Conservation (phyloP, 306 rosid genomes). For the peach (Prunus persica) region DNA sequence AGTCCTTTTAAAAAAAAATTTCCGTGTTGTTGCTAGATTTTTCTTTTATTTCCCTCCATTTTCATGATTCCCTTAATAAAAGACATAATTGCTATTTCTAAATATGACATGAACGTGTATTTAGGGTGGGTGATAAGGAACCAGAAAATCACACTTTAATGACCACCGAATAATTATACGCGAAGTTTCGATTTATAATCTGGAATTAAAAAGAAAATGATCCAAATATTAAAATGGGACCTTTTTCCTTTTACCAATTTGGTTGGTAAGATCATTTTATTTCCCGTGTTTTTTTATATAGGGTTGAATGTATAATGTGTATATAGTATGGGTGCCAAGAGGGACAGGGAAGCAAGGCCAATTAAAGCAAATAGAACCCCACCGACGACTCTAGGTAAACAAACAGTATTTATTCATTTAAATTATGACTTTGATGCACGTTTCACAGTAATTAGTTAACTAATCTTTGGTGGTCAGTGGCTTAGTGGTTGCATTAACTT, state of each 20-base stretch:
- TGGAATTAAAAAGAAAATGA: not conserved
- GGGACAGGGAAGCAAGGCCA: not conserved
- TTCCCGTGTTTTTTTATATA: not conserved
- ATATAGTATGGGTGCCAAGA: not conserved
- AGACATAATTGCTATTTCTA: not conserved
- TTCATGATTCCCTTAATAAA: not conserved
- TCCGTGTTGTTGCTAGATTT: not conserved
- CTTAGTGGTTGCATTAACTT: conserved; percentile 29
- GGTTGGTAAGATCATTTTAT: not conserved
- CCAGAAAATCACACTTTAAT: not conserved
- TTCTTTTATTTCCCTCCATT: no score
- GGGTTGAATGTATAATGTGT: not conserved
- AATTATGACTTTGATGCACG: conserved; percentile 3
- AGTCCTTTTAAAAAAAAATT: not conserved
- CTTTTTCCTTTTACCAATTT: not conserved
- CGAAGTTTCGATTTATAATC: not conserved
- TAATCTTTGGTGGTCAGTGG: not conserved
- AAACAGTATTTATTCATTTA: not conserved
- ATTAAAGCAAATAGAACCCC: not conserved
- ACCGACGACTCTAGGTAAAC: conserved; percentile 21
- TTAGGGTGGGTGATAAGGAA: not conserved
- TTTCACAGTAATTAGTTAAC: conserved; percentile 11
- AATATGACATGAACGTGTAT: not conserved
- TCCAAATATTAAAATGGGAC: not conserved
- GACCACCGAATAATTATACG: not conserved